Conservation (phyloP, 345 rosid genomes). For the Geranium brycei region DNA sequence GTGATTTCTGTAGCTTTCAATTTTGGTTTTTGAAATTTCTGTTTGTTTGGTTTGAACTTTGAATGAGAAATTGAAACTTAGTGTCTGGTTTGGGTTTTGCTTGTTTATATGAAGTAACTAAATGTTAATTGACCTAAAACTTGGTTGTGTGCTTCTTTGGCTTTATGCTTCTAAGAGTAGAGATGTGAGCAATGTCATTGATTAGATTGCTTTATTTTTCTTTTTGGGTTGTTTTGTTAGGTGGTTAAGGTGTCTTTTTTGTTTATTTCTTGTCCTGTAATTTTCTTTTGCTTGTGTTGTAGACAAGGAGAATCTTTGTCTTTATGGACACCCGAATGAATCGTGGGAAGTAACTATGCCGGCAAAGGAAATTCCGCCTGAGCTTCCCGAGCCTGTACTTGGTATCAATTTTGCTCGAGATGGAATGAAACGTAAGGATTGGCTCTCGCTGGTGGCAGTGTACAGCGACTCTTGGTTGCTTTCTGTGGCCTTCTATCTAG, state of each 20-base stretch:
- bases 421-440: slow-evolving; percentile 68
- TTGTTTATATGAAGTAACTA: neutral
- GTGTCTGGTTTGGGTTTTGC: slow-evolving; percentile 1
- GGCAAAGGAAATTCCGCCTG: slow-evolving; percentile 71
- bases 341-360: slow-evolving; percentile 74
- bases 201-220: too few species aligned
- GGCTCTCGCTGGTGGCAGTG: slow-evolving; percentile 76
- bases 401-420: slow-evolving; percentile 80
- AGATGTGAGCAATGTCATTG: too few species aligned
- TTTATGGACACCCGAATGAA: slow-evolving; percentile 66
- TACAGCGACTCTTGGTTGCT: slow-evolving; percentile 81
- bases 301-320: slow-evolving; percentile 74
- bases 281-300: neutral
- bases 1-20: neutral
- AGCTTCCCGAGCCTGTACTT: slow-evolving; percentile 80
- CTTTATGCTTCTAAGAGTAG: neutral
- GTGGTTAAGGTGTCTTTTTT: neutral
- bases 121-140: neutral
- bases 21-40: neutral
- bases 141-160: neutral
- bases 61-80: neutral
- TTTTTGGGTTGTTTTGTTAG: neutral
- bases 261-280: neutral
- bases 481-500: slow-evolving; percentile 65
- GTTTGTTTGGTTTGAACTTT: neutral